Base-by-base conservation (phyloP, 306 rosid genomes). In the Malus sylvestris region DNA sequence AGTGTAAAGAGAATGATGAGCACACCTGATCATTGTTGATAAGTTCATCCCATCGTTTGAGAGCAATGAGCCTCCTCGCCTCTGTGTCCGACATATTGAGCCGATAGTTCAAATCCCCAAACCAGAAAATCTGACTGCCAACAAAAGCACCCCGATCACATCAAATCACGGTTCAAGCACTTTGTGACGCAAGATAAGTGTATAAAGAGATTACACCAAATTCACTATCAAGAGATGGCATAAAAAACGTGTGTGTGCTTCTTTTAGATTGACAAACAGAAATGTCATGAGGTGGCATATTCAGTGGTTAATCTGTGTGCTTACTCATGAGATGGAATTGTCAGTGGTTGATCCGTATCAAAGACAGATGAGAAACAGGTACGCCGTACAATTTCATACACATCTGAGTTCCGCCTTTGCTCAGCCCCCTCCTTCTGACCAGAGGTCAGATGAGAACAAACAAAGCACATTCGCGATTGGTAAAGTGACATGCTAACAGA, bases 31-130 rank as follows among this genome's bases (percentile, higher is more conserved):
- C 99, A 76, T 78, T 73, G 68, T 82, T 87, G 80, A 85, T 73
- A 66, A 95, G 90, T 79, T 95, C 93, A 60, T 87, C 86, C 99
- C 97, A 95, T 46, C 76, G 84, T 79, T 87, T 89, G 73, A 77
- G 82, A 76, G 88, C 87, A 58, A 95, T 82, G 40, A 92, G 82
- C 78, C 82, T 87, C 79, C 97, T 83, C 33, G 83, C 87, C 52
- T 92, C 89, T 0, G 29, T 59, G 35, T 92, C 98, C 84, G 84
- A 73, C 90, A 89, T 80, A 46, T 84, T 89, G 87, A 95, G 85
- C 10, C 99, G 99, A 76, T 92, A 95, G 78, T 95, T 95, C 88
- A 95, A 88, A 79, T 95, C 97, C 58, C 99, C 97, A 32, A 95
- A 89, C 99, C 97, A 95, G 89, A 95, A 91, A 67, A 95, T 87